A percentile compares a stretch with the other conserved stretches of the same genome.
These are phyloP conservation scores for Polyporus tsugae DNA, from an alignment of 1,284 basidiomycete species.

Conservation along the genomic window DNA sequence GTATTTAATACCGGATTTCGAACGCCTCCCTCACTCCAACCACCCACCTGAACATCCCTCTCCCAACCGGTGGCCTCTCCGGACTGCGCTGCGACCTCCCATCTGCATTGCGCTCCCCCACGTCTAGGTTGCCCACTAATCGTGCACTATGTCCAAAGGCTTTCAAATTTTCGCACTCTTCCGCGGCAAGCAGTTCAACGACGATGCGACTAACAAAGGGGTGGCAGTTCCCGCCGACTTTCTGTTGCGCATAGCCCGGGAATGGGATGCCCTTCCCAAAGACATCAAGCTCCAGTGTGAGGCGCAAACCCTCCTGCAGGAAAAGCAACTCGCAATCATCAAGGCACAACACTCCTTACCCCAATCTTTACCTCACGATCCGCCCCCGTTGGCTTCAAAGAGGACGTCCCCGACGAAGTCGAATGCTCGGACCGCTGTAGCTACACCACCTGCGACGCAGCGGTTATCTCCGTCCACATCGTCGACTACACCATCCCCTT, in stretches of 20 bases:
- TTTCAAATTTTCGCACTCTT: neutral
- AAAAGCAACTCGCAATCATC: neutral
- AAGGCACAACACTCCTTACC: neutral
- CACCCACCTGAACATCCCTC: no score
- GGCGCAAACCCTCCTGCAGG: neutral
- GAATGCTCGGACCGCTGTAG: neutral
- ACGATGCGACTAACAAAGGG: neutral
- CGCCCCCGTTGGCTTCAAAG: neutral
- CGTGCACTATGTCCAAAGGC: neutral
- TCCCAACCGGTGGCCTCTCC: no score
- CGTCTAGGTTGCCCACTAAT: neutral
- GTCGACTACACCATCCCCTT: neutral
- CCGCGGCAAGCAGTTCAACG: neutral
- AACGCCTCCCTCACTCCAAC: neutral
- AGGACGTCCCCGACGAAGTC: neutral
- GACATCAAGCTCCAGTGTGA: neutral
- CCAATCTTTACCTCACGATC: neutral
- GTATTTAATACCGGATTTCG: neutral
- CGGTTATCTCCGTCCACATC: neutral
- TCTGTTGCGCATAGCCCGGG: neutral
- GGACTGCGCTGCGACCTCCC: neutral
- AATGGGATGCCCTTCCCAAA: neutral
- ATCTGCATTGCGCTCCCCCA: neutral
- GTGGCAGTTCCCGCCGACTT: no score
- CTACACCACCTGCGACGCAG: neutral